These are phyloP conservation scores for Quercus phellos DNA, from an alignment of 331 rosid species.

Conservation along the genomic window DNA sequence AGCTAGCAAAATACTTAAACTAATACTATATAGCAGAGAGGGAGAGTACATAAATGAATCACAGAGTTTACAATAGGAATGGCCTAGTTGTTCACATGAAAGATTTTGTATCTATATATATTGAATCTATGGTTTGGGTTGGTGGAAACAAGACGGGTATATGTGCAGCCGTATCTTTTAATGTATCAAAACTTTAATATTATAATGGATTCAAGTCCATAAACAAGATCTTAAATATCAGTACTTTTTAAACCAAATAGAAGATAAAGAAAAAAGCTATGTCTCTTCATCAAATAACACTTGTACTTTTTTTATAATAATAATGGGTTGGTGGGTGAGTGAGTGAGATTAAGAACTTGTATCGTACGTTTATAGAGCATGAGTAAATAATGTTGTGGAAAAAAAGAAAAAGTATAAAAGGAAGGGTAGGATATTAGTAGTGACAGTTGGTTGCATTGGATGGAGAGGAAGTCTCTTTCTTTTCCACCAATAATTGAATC, in stretches of 20 bases:
- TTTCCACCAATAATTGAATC: slow-evolving; percentile 69
- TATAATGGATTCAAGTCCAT: neutral
- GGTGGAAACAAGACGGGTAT: slow-evolving; percentile 56
- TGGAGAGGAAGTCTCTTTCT: neutral
- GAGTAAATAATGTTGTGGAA: no score
- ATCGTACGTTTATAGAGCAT: no score
- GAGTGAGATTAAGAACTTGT: no score
- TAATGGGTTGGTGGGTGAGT: no score
- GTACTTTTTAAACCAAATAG: neutral
- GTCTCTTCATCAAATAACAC: no score
- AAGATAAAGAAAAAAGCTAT: no score
- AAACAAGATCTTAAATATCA: slow-evolving; percentile 16
- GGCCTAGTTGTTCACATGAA: slow-evolving; percentile 2
- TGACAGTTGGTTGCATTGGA: neutral
- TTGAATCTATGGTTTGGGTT: slow-evolving; percentile 34
- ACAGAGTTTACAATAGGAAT: neutral
- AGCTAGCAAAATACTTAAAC: neutral
- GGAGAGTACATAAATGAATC: neutral
- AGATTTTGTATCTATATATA: neutral
- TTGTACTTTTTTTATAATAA: no score
- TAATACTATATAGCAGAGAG: neutral
- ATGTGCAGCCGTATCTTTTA: slow-evolving; percentile 14
- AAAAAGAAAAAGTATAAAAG: neutral
- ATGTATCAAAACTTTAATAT: neutral
- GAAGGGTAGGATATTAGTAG: neutral